Percentiles rank a stretch among this genome's conserved stretches.
Evolutionary conservation across 2,329 filamentous ascomycete species (phyloP).

Genomic region (Sporothrix dimorphospora): DNA sequence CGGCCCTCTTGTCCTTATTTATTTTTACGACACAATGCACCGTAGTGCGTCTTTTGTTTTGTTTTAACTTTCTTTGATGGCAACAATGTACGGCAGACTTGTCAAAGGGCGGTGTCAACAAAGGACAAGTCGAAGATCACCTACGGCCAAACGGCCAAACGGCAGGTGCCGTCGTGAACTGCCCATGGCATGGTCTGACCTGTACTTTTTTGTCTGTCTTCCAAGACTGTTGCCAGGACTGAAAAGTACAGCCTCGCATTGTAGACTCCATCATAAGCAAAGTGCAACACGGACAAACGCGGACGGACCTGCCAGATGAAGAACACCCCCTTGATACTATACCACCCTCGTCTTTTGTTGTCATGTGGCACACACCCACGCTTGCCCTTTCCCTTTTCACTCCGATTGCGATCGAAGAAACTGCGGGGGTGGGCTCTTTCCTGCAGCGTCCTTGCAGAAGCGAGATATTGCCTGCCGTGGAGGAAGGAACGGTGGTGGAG

Average conservation of each 20-base stretch:
- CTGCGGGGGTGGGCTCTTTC: conserved; percentile 4
- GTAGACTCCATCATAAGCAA: neutral
- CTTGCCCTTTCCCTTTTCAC: neutral
- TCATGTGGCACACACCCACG: neutral
- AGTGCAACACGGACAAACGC: neutral
- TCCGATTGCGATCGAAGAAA: neutral
- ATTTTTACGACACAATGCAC: neutral
- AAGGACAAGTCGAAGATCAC: neutral
- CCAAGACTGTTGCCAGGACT: no score
- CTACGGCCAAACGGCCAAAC: neutral
- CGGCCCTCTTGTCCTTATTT: neutral
- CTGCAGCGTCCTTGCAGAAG: neutral
- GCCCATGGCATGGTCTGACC: neutral
- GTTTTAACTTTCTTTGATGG: neutral
- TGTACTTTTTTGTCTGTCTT: no score
- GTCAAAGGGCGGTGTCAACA: neutral
- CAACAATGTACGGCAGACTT: neutral
- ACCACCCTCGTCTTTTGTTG: neutral
- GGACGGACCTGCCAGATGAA: neutral
- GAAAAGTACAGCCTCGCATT: no score
- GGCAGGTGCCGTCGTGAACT: neutral
- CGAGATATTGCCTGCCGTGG: neutral
- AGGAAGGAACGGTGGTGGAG: neutral
- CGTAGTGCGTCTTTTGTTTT: neutral
- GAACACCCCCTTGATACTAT: neutral